Evolutionary conservation across 176 grass and related monocot species (phyloP).

Genomic region (Rhynchospora pubera): DNA sequence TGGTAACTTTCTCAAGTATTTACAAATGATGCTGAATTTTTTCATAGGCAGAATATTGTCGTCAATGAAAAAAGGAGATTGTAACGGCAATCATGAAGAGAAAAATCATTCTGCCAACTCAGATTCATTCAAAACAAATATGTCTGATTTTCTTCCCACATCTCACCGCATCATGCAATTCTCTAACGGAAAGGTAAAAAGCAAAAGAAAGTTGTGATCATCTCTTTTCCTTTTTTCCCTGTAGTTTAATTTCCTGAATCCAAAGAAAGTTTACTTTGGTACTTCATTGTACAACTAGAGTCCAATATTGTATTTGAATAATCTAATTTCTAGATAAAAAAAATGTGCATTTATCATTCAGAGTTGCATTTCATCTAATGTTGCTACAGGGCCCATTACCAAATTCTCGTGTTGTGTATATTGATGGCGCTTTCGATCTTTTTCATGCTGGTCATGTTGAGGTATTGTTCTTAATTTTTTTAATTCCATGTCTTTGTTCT

Average conservation of each 20-base stretch:
- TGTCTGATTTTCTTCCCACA: conserved; percentile 88
- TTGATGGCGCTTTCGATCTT: conserved; percentile 95
- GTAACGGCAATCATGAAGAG: conserved; percentile 29
- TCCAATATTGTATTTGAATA: neutral
- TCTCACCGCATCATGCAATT: conserved; percentile 90
- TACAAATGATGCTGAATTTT: conserved; percentile 10
- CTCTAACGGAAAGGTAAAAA: conserved; percentile 76
- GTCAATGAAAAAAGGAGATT: conserved; percentile 41
- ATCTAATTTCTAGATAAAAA: neutral
- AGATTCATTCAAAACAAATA: conserved; percentile 49
- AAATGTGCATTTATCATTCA: neutral
- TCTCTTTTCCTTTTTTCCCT: neutral
- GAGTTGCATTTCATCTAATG: neutral
- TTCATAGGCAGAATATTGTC: conserved; percentile 71
- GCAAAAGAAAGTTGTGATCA: neutral
- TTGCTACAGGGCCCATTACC: conserved; percentile 73
- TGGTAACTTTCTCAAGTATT: neutral
- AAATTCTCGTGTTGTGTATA: conserved; percentile 79
- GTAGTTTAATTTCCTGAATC: neutral
- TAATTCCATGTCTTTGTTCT: conserved; percentile 28
- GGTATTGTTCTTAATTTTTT: conserved; percentile 36
- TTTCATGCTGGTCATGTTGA: conserved; percentile 97
- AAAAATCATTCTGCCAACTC: conserved; percentile 26
- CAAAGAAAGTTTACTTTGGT: neutral
- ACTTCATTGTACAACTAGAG: neutral